Conservation (phyloP, 495 filamentous ascomycete genomes). For the Penicillium silybi region DNA sequence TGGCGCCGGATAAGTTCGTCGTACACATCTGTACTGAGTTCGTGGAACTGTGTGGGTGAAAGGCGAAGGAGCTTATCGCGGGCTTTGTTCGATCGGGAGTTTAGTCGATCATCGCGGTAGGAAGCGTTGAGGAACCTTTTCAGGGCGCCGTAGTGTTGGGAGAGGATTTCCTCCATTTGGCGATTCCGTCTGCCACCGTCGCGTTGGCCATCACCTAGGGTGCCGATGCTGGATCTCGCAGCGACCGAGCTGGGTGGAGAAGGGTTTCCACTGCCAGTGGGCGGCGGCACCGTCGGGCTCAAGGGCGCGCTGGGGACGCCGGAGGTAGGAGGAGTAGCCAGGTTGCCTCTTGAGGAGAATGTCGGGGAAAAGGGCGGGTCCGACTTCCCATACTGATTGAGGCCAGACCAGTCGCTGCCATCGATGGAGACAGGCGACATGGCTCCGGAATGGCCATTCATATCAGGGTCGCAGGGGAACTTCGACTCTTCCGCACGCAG, state of each 20-base stretch:
- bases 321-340: conserved; percentile 68
- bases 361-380: conserved; percentile 52
- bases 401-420: conserved; percentile 84
- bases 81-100: conserved; percentile 76
- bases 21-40: conserved; percentile 95
- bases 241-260: conserved; percentile 86
- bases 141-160: conserved; percentile 77
- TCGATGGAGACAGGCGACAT: conserved; percentile 81
- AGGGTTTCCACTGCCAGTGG: conserved; percentile 56
- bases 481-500: conserved; percentile 2
- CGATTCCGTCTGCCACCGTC: conserved; percentile 43
- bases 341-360: conserved; percentile 54
- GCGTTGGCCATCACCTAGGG: conserved; percentile 58
- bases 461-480: conserved; percentile 25
- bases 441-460: conserved; percentile 62
- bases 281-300: conserved; percentile 43
- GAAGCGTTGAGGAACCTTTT: conserved; percentile 68
- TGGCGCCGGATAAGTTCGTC: conserved; percentile 90
- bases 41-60: conserved; percentile 89
- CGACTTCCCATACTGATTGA: conserved; percentile 66
- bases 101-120: conserved; percentile 68
- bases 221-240: conserved; percentile 68
- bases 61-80: conserved; percentile 88
- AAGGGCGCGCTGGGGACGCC: conserved; percentile 54
- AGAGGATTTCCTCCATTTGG: conserved; percentile 63